Base-by-base conservation (phyloP, 1,284 basidiomycete species). In the Puccinia hordei region DNA sequence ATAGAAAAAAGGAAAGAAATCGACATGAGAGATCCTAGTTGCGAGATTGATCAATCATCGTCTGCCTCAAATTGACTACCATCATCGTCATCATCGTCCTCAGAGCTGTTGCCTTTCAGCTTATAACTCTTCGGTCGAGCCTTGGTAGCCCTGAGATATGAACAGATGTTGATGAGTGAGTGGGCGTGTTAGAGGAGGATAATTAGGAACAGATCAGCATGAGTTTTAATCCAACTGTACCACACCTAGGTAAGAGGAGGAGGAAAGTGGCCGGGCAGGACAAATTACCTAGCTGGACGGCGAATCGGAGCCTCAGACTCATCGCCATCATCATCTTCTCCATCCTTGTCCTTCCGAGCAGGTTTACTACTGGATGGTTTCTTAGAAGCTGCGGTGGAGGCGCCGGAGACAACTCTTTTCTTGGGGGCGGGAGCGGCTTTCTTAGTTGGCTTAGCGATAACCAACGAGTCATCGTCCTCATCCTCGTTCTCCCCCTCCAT, bases 331-430 rank as follows among this genome's bases (percentile, higher is more conserved):
- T 41, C 38, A 12, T 41, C 38, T 30, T 61, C 59, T 10, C 35
- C 59, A 19, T 33, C 27, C 1, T 61, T 12, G 10, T 61, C 59
- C 33, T 61, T 61, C 30, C 24, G 55, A 57, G 17, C 24, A 22
- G 59, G 3, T 24, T 61, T 61, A 24, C 12, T 61, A 35, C 30
- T 35, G 15, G 59, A 24, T 6, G 59, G 33, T 35, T 61, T 61
- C 59, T 61, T 61, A 61, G 55, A 27, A 27, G 55, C 55, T 24
- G 59, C 59, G 24, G 59, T 61, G 13, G 59, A 61, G 33, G 59
- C 30, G 33, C 59, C 59, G 30, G 59, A 61, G 33, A 33, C 59
- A 30, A 35, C 24, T 22, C 59, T 35, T 61, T 61, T 61, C 30
- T 61, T 61, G 33, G 33, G 2, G 12, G 33, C 59, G 12, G 55